Percentiles rank a stretch among this genome's conserved stretches.
phyloP scores from a whole-genome alignment of 768 basidiomycete species.

The Amanita subjunquillea region DNA sequence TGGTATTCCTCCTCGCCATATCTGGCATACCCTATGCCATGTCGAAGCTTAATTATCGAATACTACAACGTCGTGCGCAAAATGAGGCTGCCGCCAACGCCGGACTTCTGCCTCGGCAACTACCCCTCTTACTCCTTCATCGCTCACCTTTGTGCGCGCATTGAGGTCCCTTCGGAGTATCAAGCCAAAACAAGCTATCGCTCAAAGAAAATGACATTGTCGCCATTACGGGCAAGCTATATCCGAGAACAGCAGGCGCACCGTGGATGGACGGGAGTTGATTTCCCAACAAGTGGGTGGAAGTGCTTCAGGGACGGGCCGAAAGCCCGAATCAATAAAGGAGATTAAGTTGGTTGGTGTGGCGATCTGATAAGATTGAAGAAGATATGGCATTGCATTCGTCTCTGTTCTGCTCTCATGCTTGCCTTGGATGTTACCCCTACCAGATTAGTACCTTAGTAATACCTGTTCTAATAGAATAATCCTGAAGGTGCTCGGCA shows the following conservation, averaged over 20 bases:
- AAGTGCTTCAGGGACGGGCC: conserved; percentile 42
- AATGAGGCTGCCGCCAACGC: conserved; percentile 32
- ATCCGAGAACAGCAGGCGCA: conserved; percentile 64
- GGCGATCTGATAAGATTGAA: background rate
- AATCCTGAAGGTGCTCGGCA: too few species aligned
- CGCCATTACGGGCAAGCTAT: conserved; percentile 77
- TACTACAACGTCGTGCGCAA: conserved; percentile 57
- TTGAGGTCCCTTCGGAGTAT: conserved; percentile 65
- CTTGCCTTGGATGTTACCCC: background rate
- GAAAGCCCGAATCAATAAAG: conserved; percentile 14
- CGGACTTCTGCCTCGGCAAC: conserved; percentile 11
- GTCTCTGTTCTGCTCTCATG: background rate
- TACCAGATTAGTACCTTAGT: too few species aligned
- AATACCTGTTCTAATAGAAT: too few species aligned
- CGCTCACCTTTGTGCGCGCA: conserved; percentile 77
- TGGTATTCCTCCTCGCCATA: conserved; percentile 82
- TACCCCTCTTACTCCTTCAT: conserved; percentile 54
- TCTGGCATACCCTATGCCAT: conserved; percentile 91
- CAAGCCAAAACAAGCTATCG: conserved; percentile 67
- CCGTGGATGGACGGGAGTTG: conserved; percentile 87
- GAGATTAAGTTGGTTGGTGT: background rate
- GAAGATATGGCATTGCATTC: background rate
- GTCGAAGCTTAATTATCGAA: conserved; percentile 67
- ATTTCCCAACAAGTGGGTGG: conserved; percentile 90
- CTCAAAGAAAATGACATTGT: conserved; percentile 89